Conservation (phyloP, 2,329 filamentous ascomycete species). For the Diaporthe aspalathi region DNA sequence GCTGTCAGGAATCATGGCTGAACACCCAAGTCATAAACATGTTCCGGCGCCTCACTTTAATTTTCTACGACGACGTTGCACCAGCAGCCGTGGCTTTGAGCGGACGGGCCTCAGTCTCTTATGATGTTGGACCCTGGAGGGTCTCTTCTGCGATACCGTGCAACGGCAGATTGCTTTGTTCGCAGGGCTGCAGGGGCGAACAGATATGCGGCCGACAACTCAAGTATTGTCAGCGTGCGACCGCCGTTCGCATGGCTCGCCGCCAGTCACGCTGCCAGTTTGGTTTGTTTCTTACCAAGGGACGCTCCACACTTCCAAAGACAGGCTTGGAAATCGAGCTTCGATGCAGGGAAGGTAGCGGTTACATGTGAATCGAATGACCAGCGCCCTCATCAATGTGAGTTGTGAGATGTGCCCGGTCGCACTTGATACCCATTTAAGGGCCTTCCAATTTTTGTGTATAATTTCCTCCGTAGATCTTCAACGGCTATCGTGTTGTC, state of each 20-base stretch:
- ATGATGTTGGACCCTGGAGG: neutral
- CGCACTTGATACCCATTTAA: neutral
- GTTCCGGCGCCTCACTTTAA: conserved; percentile 36
- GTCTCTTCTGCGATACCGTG: neutral
- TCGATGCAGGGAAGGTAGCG: conserved; percentile 18
- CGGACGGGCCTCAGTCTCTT: neutral
- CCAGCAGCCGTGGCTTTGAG: conserved; percentile 3
- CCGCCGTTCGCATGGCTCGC: neutral
- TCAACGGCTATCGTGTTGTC: neutral
- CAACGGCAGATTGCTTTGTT: neutral
- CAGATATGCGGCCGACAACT: neutral
- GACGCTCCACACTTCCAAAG: neutral
- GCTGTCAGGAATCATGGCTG: conserved; percentile 34
- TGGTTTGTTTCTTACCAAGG: too few relatives aligned
- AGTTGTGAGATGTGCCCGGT: conserved; percentile 11
- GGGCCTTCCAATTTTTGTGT: neutral
- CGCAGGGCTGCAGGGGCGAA: conserved; percentile 15
- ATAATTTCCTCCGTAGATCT: neutral
- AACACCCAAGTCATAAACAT: conserved; percentile 25
- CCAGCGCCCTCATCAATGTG: conserved; percentile 14
- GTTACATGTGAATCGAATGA: conserved; percentile 32
- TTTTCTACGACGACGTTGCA: conserved; percentile 1
- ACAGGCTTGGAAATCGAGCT: neutral
- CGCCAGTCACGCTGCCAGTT: conserved; percentile 14
- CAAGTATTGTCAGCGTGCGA: neutral